These are phyloP conservation scores for Ophiostoma ulmi DNA, from an alignment of 2,329 filamentous ascomycete species.

Conservation along the genomic window DNA sequence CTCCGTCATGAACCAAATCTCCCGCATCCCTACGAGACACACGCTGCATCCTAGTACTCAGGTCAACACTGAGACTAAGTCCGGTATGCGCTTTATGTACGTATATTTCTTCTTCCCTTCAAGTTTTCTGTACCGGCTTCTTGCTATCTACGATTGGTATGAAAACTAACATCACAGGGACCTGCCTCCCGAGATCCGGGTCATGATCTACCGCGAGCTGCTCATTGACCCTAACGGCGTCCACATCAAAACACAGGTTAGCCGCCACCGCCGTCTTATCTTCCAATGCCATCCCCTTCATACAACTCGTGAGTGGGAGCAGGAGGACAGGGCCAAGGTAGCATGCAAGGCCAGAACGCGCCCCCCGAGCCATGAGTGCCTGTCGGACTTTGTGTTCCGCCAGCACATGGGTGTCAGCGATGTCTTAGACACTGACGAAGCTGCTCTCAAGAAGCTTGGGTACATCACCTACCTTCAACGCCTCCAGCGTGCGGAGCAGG, in stretches of 20 bases:
- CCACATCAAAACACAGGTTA: not conserved
- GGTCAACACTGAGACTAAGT: not conserved
- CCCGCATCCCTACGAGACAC: not conserved
- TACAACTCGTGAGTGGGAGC: not conserved
- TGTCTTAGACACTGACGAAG: constrained; percentile 2
- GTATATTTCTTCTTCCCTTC: not conserved
- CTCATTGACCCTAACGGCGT: not conserved
- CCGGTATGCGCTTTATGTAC: not conserved
- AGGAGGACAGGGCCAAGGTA: not conserved
- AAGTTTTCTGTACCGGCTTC: not conserved
- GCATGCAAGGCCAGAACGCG: not conserved
- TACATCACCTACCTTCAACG: not conserved
- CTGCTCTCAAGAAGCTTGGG: not conserved
- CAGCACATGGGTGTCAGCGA: not conserved
- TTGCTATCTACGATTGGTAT: not conserved
- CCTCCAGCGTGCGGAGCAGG: not conserved
- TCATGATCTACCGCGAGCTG: constrained; percentile 33
- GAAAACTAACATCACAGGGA: constrained; percentile 34
- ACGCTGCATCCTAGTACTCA: no score
- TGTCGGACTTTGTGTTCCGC: constrained; percentile 4
- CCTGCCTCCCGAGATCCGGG: constrained; percentile 44
- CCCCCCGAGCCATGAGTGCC: not conserved
- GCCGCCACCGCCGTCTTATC: not conserved
- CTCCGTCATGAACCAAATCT: not conserved
- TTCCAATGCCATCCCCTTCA: constrained; percentile 13